These are phyloP conservation scores for Sporothrix sp. DNA, from an alignment of 2,329 filamentous ascomycete genomes.

Conservation along the genomic window DNA sequence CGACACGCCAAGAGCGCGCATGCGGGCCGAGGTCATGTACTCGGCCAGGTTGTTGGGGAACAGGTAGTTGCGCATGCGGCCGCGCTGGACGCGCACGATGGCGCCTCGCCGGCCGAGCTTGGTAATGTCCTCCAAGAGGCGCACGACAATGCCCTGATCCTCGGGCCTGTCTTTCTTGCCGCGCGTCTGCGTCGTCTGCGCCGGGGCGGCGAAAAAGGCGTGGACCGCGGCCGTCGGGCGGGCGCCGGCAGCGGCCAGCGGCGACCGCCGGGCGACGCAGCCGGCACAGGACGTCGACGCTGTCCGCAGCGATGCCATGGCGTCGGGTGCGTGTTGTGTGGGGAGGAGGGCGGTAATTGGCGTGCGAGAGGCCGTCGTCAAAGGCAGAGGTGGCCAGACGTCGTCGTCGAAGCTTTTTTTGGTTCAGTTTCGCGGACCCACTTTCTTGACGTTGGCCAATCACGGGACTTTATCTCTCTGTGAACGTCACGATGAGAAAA, in stretches of 20 bases:
- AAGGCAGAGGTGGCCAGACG: neutral
- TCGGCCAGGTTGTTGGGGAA: slow-evolving; percentile 26
- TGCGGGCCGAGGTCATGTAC: slow-evolving; percentile 27
- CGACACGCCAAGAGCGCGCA: slow-evolving; percentile 23
- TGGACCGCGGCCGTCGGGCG: slow-evolving; percentile 12
- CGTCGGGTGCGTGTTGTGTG: neutral
- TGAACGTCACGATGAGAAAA: no score
- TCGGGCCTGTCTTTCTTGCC: slow-evolving; percentile 27
- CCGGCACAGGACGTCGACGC: slow-evolving; percentile 15
- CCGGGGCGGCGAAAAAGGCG: slow-evolving; percentile 23
- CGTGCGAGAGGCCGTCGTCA: neutral
- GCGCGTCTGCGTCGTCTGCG: slow-evolving; percentile 20
- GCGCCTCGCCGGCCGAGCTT: slow-evolving; percentile 30
- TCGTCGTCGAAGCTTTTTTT: slow-evolving; percentile 5
- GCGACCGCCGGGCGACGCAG: slow-evolving; percentile 7
- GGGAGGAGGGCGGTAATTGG: neutral
- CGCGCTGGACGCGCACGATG: slow-evolving; percentile 26
- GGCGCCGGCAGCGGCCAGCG: neutral
- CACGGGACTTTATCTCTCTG: no score
- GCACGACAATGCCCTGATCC: slow-evolving; percentile 35
- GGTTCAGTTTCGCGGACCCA: neutral
- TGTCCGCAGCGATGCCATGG: slow-evolving; percentile 10
- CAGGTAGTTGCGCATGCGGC: slow-evolving; percentile 30
- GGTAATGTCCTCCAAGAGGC: slow-evolving; percentile 32
- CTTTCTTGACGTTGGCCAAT: slow-evolving; percentile 2